phyloP scores from a whole-genome alignment of 1,284 basidiomycete species.

The Ustilago nuda region DNA sequence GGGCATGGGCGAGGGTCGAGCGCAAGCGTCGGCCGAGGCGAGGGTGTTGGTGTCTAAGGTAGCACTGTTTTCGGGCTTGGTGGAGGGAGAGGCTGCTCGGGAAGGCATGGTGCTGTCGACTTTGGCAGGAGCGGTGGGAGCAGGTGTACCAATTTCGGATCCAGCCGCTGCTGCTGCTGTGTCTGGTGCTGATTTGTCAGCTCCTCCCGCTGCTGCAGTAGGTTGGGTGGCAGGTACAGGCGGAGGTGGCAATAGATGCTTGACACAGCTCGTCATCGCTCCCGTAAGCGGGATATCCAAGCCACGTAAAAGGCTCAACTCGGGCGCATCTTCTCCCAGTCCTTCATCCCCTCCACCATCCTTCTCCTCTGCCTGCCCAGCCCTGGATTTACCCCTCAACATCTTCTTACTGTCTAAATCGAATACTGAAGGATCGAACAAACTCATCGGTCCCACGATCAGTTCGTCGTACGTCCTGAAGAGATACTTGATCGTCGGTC shows the following conservation, averaged over 20 bases:
- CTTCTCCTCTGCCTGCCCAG: conserved; percentile 32
- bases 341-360: conserved; percentile 53
- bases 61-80: conserved; percentile 7
- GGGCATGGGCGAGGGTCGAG: conserved; percentile 40
- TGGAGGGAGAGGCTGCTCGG: conserved; percentile 26
- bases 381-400: conserved; percentile 30
- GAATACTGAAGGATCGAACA: conserved; percentile 92
- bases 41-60: conserved; percentile 21
- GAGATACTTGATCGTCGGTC: conserved; percentile 85
- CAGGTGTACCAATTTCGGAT: conserved; percentile 40
- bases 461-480: conserved; percentile 94
- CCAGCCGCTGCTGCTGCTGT: conserved; percentile 22
- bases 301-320: conserved; percentile 27
- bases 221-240: conserved; percentile 26
- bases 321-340: conserved; percentile 43
- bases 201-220: conserved; percentile 16
- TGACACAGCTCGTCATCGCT: conserved; percentile 59
- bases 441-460: conserved; percentile 89
- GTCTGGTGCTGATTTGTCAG: conserved; percentile 25
- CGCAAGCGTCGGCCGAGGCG: conserved; percentile 33
- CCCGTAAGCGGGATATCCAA: conserved; percentile 54
- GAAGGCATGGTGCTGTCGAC: conserved; percentile 26
- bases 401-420: conserved; percentile 82
- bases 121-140: conserved; percentile 16
- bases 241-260: conserved; percentile 49